Evolutionary conservation across 495 filamentous ascomycete genomes (phyloP).

Genomic region (Lophiotrema nucula): DNA sequence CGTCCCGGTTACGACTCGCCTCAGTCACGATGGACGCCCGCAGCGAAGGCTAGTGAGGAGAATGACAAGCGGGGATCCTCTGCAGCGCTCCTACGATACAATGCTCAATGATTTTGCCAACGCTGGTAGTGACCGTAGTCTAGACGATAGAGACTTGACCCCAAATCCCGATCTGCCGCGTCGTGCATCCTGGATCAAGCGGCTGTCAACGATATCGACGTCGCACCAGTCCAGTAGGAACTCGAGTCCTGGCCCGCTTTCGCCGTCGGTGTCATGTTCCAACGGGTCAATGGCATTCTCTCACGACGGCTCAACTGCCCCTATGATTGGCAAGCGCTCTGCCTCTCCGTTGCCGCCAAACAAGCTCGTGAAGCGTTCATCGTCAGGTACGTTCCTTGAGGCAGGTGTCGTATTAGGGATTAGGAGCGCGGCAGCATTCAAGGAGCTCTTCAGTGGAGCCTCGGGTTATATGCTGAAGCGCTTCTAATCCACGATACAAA

Average conservation of each 20-base stretch:
- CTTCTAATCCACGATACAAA: no score
- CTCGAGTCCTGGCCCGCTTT: slow-evolving; percentile 65
- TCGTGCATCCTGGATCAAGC: slow-evolving; percentile 73
- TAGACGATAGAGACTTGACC: slow-evolving; percentile 43
- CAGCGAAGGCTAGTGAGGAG: slow-evolving; percentile 26
- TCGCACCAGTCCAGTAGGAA: slow-evolving; percentile 68
- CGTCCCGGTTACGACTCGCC: slow-evolving; percentile 16
- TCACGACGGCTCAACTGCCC: slow-evolving; percentile 58
- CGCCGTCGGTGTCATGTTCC: slow-evolving; percentile 68
- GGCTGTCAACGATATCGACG: slow-evolving; percentile 66
- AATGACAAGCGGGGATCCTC: slow-evolving; percentile 25
- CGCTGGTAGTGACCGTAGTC: slow-evolving; percentile 13
- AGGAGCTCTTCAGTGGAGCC: no score
- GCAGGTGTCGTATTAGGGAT: no score
- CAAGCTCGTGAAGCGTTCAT: slow-evolving; percentile 83
- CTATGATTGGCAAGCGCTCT: slow-evolving; percentile 54
- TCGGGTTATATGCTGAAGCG: no score
- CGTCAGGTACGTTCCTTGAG: no score
- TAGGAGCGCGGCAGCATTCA: no score
- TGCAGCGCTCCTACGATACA: not conserved
- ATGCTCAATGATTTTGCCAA: slow-evolving; percentile 11
- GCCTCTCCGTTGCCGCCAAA: slow-evolving; percentile 62
- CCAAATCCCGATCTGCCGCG: slow-evolving; percentile 55
- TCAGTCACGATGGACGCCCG: slow-evolving; percentile 28
- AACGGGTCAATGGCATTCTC: slow-evolving; percentile 59